These are phyloP conservation scores for Anisodus tanguticus DNA, from an alignment of 257 asterid genomes.

Conservation along the genomic window DNA sequence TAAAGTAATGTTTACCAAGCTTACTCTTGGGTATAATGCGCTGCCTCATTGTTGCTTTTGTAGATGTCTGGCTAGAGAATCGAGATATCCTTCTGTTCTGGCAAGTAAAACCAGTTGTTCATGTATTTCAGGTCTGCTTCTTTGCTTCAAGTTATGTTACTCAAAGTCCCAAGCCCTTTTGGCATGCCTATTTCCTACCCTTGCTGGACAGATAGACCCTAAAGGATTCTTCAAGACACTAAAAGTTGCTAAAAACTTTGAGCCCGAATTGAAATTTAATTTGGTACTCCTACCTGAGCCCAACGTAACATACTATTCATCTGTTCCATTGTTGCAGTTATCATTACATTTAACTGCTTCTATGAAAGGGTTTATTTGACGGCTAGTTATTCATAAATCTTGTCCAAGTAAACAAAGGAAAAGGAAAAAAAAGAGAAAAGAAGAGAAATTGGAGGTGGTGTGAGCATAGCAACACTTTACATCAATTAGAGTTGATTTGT, in stretches of 20 bases:
- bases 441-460: not conserved
- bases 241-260: slow-evolving; percentile 3
- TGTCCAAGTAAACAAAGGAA: slow-evolving; percentile 6
- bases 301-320: not conserved
- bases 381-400: not conserved
- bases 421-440: not conserved
- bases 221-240: not conserved
- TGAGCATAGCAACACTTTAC: not conserved
- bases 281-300: slow-evolving; percentile 16
- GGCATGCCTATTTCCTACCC: slow-evolving; percentile 6
- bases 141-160: not conserved
- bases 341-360: not conserved
- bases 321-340: slow-evolving; percentile 6
- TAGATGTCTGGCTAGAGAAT: slow-evolving; percentile 82
- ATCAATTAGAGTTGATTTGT: not conserved
- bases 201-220: not conserved
- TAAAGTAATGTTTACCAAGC: slow-evolving; percentile 11
- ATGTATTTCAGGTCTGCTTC: slow-evolving; percentile 83
- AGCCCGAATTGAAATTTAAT: not conserved
- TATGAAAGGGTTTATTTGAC: not conserved
- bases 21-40: slow-evolving; percentile 17
- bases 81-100: slow-evolving; percentile 85
- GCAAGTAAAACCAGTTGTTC: slow-evolving; percentile 95
- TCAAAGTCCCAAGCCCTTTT: slow-evolving; percentile 21
- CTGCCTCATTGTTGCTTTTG: slow-evolving; percentile 38